A percentile compares a stretch with the other conserved stretches of the same genome.
phyloP scores from a whole-genome alignment of 331 rosid genomes.

The Rhamnella rubrinervis region DNA sequence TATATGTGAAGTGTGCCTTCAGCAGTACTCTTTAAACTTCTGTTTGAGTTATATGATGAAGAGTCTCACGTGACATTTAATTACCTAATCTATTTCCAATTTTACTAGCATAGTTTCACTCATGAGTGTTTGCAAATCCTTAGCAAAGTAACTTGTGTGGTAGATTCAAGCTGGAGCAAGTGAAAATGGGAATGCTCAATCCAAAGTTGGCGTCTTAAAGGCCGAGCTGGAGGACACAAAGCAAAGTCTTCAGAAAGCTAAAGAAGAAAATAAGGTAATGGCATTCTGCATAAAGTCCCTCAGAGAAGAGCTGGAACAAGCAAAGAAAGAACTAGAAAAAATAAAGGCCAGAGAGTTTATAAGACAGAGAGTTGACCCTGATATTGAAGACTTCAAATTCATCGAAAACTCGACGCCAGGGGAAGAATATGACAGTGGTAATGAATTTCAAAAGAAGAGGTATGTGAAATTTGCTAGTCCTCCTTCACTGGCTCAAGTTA shows the following conservation, averaged over 20 bases:
- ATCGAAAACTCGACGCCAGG: conserved; percentile 39
- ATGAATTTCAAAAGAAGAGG: conserved; percentile 44
- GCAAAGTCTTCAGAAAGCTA: conserved; percentile 57
- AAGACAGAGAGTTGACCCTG: conserved; percentile 43
- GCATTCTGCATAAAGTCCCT: conserved; percentile 48
- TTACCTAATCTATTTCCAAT: too few species aligned
- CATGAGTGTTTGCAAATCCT: not conserved
- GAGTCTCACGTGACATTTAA: too few species aligned
- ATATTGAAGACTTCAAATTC: conserved; percentile 71
- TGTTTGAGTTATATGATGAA: too few species aligned
- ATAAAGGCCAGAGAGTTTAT: conserved; percentile 49
- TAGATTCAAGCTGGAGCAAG: conserved; percentile 39
- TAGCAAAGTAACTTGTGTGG: not conserved
- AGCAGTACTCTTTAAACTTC: too few species aligned
- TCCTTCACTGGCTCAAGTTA: conserved; percentile 52
- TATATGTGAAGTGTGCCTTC: too few species aligned
- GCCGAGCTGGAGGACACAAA: conserved; percentile 65
- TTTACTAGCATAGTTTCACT: not conserved
- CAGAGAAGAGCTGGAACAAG: conserved; percentile 59
- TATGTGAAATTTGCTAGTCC: conserved; percentile 81
- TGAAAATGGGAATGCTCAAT: conserved; percentile 35
- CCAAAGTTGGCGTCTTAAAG: conserved; percentile 40
- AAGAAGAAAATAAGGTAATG: conserved; percentile 57
- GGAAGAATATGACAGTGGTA: conserved; percentile 22
- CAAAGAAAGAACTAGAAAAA: conserved; percentile 60